phyloP scores from a whole-genome alignment of 1,139 yeast species.

The Blastobotrys niveus region DNA sequence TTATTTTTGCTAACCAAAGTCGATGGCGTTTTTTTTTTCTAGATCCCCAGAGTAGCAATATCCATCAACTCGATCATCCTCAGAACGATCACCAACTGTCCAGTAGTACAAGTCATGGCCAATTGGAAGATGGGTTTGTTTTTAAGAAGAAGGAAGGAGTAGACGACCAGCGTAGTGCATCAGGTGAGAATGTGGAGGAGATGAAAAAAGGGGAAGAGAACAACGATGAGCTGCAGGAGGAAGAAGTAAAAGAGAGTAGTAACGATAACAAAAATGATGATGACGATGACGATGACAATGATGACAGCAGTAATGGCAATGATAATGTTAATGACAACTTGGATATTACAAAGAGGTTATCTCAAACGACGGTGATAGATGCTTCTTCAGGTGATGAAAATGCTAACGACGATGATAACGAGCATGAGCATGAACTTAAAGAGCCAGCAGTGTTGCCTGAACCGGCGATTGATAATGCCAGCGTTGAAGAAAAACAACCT shows the following conservation, averaged over 20 bases:
- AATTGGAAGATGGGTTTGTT: conserved; percentile 21
- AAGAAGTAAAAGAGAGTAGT: neutral
- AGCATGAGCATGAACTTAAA: too few species aligned
- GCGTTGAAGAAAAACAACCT: too few species aligned
- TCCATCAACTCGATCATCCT: too few species aligned
- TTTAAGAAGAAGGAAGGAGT: conserved; percentile 13
- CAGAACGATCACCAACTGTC: neutral
- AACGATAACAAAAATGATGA: neutral
- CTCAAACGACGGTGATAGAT: conserved; percentile 1
- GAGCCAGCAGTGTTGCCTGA: too few species aligned
- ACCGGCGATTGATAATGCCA: too few species aligned
- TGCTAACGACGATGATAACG: neutral
- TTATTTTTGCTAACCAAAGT: too few species aligned
- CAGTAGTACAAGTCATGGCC: conserved; percentile 6
- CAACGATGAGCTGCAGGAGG: neutral
- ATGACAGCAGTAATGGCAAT: neutral
- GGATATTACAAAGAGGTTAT: too few species aligned
- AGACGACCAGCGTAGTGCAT: neutral
- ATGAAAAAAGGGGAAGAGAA: neutral
- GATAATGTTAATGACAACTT: neutral
- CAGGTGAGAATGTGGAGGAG: neutral
- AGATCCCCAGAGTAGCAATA: too few species aligned
- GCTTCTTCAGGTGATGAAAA: neutral
- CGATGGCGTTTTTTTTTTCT: too few species aligned
- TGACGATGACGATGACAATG: neutral